Evolutionary conservation across 805 yeast genomes (phyloP), one percentile per base, ranked within the genome.

Genomic region (Spathaspora arborariae): DNA sequence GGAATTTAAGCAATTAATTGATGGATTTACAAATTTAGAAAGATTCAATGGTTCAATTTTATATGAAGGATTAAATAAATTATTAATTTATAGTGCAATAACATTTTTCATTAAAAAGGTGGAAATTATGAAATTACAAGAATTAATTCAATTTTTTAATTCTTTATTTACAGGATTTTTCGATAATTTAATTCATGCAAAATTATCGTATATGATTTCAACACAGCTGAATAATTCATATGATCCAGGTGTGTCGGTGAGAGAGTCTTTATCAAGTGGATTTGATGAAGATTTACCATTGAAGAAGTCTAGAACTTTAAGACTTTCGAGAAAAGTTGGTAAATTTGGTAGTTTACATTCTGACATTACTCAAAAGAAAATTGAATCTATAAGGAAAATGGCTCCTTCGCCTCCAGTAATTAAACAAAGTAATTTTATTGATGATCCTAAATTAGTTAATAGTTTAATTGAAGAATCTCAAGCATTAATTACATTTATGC

Each of bases 61-160:
- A 18, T 18, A 45, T 8, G 43, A 51, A 30, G 65, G 49, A 55
- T 63, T 61, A 50, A 69, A 55, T 52, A 59, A 59, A 20, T 61
- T 55, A 18, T 52, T 58, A 20, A 58, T 64, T 2, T 70, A 64
- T 49, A 55, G 67, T 2, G 67, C 73, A 2, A 52, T 71, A 11
- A 61, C 70, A 5, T 64, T 51, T 48, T 71, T 84, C 56, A 73
- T 84, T 19, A 85, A 82, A 51, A 80, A 79, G 42, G 67, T 80
- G 3, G 79, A 85, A 2, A 62, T 65, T 0, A 63, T 62, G 2
- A 74, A 77, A 4, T 86, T 76, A 59, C 49, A 58, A 7, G 67
- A 64, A n/a, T 77, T 82, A 46, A 67, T 67, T 20, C 71, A 71
- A 10, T 72, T 64, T 49, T 63, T 82, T 40, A 70, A 69, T 30